These are phyloP conservation scores for Microbotryomycetes sp. DNA, from an alignment of 1,284 basidiomycete genomes.

Conservation along the genomic window DNA sequence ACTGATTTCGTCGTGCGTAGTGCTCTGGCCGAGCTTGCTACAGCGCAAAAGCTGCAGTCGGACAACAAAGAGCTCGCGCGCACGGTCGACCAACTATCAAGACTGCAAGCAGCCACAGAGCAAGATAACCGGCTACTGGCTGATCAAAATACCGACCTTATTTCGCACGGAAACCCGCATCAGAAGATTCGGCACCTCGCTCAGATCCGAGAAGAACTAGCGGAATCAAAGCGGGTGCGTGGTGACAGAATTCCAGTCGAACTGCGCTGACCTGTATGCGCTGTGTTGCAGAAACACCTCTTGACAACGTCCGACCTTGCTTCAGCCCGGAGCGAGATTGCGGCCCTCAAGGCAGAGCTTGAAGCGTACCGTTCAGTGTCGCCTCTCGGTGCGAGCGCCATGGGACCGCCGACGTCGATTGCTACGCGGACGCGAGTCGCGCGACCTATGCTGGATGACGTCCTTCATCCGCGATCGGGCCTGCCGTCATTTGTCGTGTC, in stretches of 20 bases:
- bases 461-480: no score
- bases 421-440: not conserved
- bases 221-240: slow-evolving; percentile 15
- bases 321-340: not conserved
- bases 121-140: slow-evolving; percentile 11
- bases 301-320: slow-evolving; percentile 13
- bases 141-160: slow-evolving; percentile 20
- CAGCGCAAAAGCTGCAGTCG: slow-evolving; percentile 2
- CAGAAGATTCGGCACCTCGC: slow-evolving; percentile 28
- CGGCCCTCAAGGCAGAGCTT: slow-evolving; percentile 15
- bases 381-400: not conserved
- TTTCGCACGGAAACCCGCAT: slow-evolving; percentile 16
- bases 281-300: slow-evolving; percentile 18
- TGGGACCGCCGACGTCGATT: not conserved
- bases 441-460: not conserved
- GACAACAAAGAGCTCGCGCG: not conserved
- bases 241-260: not conserved
- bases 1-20: not conserved
- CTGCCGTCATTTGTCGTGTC: not conserved
- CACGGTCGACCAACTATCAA: slow-evolving; percentile 22
- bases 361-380: slow-evolving; percentile 17
- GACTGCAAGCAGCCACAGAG: slow-evolving; percentile 16
- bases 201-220: slow-evolving; percentile 13
- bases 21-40: not conserved
- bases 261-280: no score